Conservation (phyloP, 176 grass and related monocot genomes). For the sorghum (Sorghum bicolor) region Sorghum_bicolor_NCBIv3 NC_012875.2:45006501-45007000, state of each 20-base stretch:
- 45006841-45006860: background rate
- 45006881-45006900: too few relatives aligned
- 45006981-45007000: background rate
- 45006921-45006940: background rate
- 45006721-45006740: constrained; percentile 70
- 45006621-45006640: background rate
- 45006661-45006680: background rate
- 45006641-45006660: background rate
- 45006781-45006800: constrained; percentile 64
- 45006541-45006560: constrained; percentile 54
- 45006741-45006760: constrained; percentile 55
- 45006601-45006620: constrained; percentile 70
- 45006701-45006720: constrained; percentile 72
- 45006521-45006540: constrained; percentile 45
- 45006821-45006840: constrained; percentile 22
- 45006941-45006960: too few relatives aligned
- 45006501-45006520: constrained; percentile 86
- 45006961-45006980: background rate
- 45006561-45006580: constrained; percentile 97
- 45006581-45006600: constrained; percentile 93
- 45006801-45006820: constrained; percentile 55
- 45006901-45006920: background rate
- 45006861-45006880: too few relatives aligned
- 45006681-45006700: constrained; percentile 30
- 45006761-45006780: constrained; percentile 95